Evolutionary conservation across 768 basidiomycete species (phyloP).

Genomic region (Kwoniella mangroviensis): DNA sequence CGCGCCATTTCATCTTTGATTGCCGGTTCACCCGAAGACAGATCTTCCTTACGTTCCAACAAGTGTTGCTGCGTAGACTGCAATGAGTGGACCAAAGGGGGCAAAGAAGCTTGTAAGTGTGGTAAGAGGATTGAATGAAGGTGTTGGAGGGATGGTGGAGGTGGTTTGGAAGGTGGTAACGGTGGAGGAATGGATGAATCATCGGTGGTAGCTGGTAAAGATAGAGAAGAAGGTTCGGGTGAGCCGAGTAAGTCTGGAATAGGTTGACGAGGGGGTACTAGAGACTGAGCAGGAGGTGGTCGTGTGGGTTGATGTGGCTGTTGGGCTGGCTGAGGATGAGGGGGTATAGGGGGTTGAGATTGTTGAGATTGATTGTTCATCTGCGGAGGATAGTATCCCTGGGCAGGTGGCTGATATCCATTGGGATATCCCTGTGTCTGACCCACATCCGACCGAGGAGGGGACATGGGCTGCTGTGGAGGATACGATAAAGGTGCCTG

Average conservation of each 20-base stretch:
- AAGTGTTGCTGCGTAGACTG: slow-evolving; percentile 65
- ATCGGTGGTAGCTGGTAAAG: slow-evolving; percentile 24
- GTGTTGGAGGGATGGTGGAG: slow-evolving; percentile 53
- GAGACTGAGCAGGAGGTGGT: slow-evolving; percentile 14
- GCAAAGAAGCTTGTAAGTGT: slow-evolving; percentile 73
- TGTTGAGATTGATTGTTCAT: slow-evolving; percentile 29
- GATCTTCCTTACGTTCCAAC: slow-evolving; percentile 78
- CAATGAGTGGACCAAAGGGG: slow-evolving; percentile 64
- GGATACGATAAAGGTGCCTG: background rate
- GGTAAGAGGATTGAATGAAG: slow-evolving; percentile 68
- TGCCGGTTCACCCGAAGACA: slow-evolving; percentile 87
- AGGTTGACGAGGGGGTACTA: slow-evolving; percentile 67
- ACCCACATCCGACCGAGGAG: background rate
- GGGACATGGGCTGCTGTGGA: background rate
- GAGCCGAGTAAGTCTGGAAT: slow-evolving; percentile 86
- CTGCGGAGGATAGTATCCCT: slow-evolving; percentile 1
- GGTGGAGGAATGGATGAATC: slow-evolving; percentile 29
- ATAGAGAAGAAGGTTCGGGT: slow-evolving; percentile 59
- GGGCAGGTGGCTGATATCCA: background rate
- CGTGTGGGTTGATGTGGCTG: slow-evolving; percentile 11
- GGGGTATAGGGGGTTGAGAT: slow-evolving; percentile 63
- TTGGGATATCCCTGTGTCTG: background rate
- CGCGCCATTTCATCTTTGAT: slow-evolving; percentile 95
- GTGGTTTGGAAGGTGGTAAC: slow-evolving; percentile 53
- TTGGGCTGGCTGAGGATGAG: slow-evolving; percentile 56